Percentiles rank a stretch among this genome's conserved stretches.
Evolutionary conservation across 2,329 filamentous ascomycete species (phyloP).

Genomic region (Lachnellula suecica): DNA sequence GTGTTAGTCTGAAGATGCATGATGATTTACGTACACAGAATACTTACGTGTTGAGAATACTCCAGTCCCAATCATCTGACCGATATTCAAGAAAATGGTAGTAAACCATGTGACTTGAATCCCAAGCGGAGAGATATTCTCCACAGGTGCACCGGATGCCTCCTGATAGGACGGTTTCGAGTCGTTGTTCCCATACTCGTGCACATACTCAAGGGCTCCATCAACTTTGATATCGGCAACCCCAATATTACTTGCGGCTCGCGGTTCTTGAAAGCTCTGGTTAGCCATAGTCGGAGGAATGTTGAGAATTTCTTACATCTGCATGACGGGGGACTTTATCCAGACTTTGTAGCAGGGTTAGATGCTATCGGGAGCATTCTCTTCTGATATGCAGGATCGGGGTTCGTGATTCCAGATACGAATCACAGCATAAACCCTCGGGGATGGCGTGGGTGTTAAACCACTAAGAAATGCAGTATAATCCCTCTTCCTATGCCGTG

Average conservation of each 20-base stretch:
- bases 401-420: neutral
- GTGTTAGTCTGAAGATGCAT: conserved; percentile 11
- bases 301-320: neutral
- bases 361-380: neutral
- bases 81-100: conserved; percentile 60
- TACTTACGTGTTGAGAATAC: conserved; percentile 64
- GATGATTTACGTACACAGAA: too few relatives aligned
- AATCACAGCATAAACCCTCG: neutral
- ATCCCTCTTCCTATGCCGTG: too few relatives aligned
- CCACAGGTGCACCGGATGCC: conserved; percentile 60
- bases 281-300: neutral
- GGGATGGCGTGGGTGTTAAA: neutral
- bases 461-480: too few relatives aligned
- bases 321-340: neutral
- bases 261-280: neutral
- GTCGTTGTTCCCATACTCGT: conserved; percentile 45
- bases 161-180: conserved; percentile 52
- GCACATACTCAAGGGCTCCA: conserved; percentile 7
- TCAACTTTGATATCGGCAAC: conserved; percentile 10
- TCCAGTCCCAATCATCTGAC: conserved; percentile 63
- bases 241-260: conserved; percentile 1
- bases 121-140: conserved; percentile 56
- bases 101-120: conserved; percentile 56
- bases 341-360: neutral
- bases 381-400: neutral